Base-by-base conservation (phyloP, 495 filamentous ascomycete species). In the Haplographium delicatum region DNA sequence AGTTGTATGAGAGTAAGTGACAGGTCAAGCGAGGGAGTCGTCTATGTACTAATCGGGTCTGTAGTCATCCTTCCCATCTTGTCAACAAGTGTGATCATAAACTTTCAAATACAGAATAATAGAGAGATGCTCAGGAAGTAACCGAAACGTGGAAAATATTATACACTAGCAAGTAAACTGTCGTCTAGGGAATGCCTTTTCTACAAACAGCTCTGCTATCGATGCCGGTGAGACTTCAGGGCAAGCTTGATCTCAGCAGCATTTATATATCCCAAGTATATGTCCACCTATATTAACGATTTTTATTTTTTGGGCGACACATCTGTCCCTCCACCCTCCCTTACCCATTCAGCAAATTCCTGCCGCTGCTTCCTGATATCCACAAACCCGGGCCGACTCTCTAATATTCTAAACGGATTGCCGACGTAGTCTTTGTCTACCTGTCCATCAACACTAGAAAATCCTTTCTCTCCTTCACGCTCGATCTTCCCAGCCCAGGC, bases 401-500 rank as follows among this genome's bases (percentile, higher is more conserved):
- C 71, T 46, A 78, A 60, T 6, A 72, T 42, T 23, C 57, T 56
- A 45, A 72, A 75, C 9, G 71, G 72, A 57, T 81, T 78, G n/a
- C 72, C 72, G 15, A 77, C 53, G 41, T 64, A 73, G 26, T 75
- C 69, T 63, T 71, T 74, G 41, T 72, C 71, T 11, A 69, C 65
- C 44, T 67, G 58, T 54, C 88, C 87, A 65, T 81, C 75, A 53
- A 79, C 80, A 71, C 85, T 80, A 63, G 80, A 72, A 59, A 90
- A 91, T 2, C 82, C 80, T 45, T 72, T 62, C 75, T 74, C 73
- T 71, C 83, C 73, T 76, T 90, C 83, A 48, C 75, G 76, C 69
- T 94, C 88, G 52, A 89, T 82, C 67, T 87, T 78, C 40, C 87
- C 86, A 22, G 86, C 86, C 88, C 88, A 94, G 51, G 84, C 82